phyloP scores from a whole-genome alignment of 1,284 basidiomycete species.

The Marasmius fiardii region DNA sequence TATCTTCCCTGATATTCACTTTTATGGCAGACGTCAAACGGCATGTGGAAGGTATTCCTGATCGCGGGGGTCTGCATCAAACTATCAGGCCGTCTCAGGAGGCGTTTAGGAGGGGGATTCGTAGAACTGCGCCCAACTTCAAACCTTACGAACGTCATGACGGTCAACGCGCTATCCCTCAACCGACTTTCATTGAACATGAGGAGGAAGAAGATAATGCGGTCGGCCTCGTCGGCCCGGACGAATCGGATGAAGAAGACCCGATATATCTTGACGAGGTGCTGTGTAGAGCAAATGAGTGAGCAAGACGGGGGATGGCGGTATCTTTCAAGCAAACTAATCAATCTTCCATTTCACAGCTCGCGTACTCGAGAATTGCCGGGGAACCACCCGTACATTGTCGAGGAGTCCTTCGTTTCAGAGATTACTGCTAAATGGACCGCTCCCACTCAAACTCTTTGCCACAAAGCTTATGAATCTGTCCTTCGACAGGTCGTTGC shows the following conservation, averaged over 20 bases:
- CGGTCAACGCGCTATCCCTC: neutral
- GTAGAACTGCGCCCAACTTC: slow-evolving; percentile 37
- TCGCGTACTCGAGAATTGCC: slow-evolving; percentile 68
- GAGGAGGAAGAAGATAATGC: slow-evolving; percentile 9
- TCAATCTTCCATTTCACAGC: slow-evolving; percentile 30
- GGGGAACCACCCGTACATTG: slow-evolving; percentile 59
- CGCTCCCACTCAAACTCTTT: slow-evolving; percentile 43
- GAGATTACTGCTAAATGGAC: slow-evolving; percentile 47
- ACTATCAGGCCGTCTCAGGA: slow-evolving; percentile 30
- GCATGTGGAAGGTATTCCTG: slow-evolving; percentile 35
- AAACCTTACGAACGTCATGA: slow-evolving; percentile 15
- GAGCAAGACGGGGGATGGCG: slow-evolving; percentile 17
- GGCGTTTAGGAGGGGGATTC: slow-evolving; percentile 33
- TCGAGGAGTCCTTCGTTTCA: slow-evolving; percentile 48
- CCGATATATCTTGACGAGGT: slow-evolving; percentile 61
- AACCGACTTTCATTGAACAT: slow-evolving; percentile 12
- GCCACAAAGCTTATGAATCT: slow-evolving; percentile 37
- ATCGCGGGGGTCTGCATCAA: slow-evolving; percentile 36
- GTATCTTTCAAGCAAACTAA: neutral
- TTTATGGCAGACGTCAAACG: slow-evolving; percentile 23
- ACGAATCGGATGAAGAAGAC: neutral
- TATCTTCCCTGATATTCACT: slow-evolving; percentile 1
- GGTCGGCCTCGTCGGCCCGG: neutral
- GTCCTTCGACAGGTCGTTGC: slow-evolving; percentile 36
- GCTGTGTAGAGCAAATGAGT: slow-evolving; percentile 44